Evolutionary conservation across 768 basidiomycete genomes (phyloP).

Genomic region (Panaeolus papilionaceus): DNA sequence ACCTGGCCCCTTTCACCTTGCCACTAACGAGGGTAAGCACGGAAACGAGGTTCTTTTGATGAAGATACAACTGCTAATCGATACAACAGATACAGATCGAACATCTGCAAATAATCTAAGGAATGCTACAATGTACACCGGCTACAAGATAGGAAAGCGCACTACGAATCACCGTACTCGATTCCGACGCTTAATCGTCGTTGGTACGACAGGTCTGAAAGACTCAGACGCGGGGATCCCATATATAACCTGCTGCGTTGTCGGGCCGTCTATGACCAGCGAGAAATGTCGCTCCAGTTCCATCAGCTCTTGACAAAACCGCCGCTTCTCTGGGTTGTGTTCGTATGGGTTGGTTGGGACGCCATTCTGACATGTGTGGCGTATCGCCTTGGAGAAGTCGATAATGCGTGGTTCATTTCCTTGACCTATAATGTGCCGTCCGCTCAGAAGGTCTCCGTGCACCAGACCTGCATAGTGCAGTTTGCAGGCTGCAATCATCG

Average conservation of each 20-base stretch:
- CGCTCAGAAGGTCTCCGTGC: slow-evolving; percentile 40
- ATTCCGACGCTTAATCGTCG: slow-evolving; percentile 1
- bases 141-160: neutral
- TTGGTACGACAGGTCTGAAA: neutral
- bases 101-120: neutral
- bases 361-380: slow-evolving; percentile 21
- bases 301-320: slow-evolving; percentile 5
- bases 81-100: neutral
- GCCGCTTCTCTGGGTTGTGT: slow-evolving; percentile 11
- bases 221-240: neutral
- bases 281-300: slow-evolving; percentile 10
- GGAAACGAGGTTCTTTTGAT: neutral
- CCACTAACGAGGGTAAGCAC: neutral
- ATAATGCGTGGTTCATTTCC: slow-evolving; percentile 40
- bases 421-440: slow-evolving; percentile 38
- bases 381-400: slow-evolving; percentile 33
- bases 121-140: neutral
- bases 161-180: neutral
- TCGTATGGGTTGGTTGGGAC: slow-evolving; percentile 18
- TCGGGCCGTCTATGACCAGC: slow-evolving; percentile 1
- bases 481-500: slow-evolving; percentile 38
- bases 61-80: neutral
- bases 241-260: slow-evolving; percentile 9
- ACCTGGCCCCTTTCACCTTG: neutral
- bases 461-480: slow-evolving; percentile 43